A percentile compares a stretch with the other conserved stretches of the same genome.
Conservation (phyloP, 129 eudicot species). For the sunflower (Helianthus annuus) region HanXRQr2.0-SUNRISE NC_035433.2:133312261-133312760, state of each 20-base stretch:
- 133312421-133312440: not conserved
- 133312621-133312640: too few species aligned
- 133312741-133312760: too few species aligned
- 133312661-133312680: too few species aligned
- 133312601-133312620: too few species aligned
- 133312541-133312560: not conserved
- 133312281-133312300: slow-evolving; percentile 16
- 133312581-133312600: too few species aligned
- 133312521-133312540: not conserved
- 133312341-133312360: not conserved
- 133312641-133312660: not conserved
- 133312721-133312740: too few species aligned
- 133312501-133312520: not conserved
- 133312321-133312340: slow-evolving; percentile 3
- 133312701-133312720: too few species aligned
- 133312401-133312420: slow-evolving; percentile 1
- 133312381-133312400: not conserved
- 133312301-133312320: slow-evolving; percentile 14
- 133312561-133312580: not conserved
- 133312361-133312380: not conserved
- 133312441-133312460: slow-evolving; percentile 8
- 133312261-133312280: slow-evolving; percentile 21
- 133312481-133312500: slow-evolving; percentile 5
- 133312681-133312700: too few species aligned
- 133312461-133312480: slow-evolving; percentile 3